phyloP scores from a whole-genome alignment of 257 asterid genomes.

The Euphrasia confusa region DNA sequence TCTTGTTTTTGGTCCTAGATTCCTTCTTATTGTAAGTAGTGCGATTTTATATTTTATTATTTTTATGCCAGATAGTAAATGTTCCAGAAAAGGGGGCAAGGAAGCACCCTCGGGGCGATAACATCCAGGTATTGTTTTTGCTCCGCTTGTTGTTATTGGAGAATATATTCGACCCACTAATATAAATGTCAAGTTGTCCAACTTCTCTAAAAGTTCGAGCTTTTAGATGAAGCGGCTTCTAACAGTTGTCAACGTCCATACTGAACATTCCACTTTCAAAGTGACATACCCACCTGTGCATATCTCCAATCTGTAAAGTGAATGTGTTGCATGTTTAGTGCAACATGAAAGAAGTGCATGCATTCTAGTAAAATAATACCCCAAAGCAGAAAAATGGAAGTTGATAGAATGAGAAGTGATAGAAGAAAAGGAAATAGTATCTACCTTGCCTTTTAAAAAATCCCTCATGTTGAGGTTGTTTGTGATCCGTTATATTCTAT shows the following conservation, averaged over 20 bases:
- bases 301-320: conserved; percentile 17
- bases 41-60: conserved; percentile 15
- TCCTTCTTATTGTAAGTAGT: not conserved
- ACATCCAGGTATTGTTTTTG: conserved; percentile 60
- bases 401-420: not conserved
- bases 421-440: not conserved
- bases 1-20: too few species aligned
- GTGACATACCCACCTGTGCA: conserved; percentile 15
- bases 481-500: conserved; percentile 12
- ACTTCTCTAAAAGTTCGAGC: too few species aligned
- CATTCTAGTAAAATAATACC: not conserved
- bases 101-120: conserved; percentile 90
- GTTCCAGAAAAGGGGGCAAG: conserved; percentile 97
- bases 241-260: not conserved
- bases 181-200: too few species aligned
- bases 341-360: conserved; percentile 9
- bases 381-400: not conserved
- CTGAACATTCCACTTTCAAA: not conserved
- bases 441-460: not conserved
- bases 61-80: conserved; percentile 61
- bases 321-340: conserved; percentile 7
- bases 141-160: not conserved
- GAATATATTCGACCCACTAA: too few species aligned
- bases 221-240: too few species aligned
- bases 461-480: conserved; percentile 5